A percentile compares a stretch with the other conserved stretches of the same genome.
These are phyloP conservation scores for Kluyveromyces sp. DNA, from an alignment of 1,139 yeast species.

Conservation along the genomic window DNA sequence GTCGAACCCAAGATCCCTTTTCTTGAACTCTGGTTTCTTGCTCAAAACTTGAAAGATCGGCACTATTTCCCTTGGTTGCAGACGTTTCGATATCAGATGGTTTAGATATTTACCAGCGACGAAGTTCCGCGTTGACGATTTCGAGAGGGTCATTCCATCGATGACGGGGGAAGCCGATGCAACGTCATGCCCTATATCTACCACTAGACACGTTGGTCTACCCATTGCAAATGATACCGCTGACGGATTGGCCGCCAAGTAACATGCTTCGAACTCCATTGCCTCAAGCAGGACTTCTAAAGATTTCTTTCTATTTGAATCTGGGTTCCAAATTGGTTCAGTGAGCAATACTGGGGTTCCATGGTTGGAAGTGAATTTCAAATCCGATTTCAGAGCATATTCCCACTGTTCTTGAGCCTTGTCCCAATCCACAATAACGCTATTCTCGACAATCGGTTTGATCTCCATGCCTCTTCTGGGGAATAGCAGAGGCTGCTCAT, in stretches of 20 bases:
- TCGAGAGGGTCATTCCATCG: conserved; percentile 82
- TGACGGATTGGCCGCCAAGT: conserved; percentile 77
- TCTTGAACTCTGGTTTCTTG: conserved; percentile 26
- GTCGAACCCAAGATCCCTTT: conserved; percentile 29
- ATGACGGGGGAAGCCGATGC: conserved; percentile 85
- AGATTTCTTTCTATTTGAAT: conserved; percentile 59
- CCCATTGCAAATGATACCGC: conserved; percentile 92
- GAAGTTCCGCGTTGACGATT: conserved; percentile 60
- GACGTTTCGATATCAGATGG: conserved; percentile 18
- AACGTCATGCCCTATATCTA: conserved; percentile 84
- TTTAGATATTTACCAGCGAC: conserved; percentile 55
- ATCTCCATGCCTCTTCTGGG: conserved; percentile 50
- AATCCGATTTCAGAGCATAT: conserved; percentile 39
- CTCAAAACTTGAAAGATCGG: conserved; percentile 29
- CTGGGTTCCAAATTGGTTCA: conserved; percentile 56
- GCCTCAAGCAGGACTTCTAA: conserved; percentile 72
- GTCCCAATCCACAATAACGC: conserved; percentile 66
- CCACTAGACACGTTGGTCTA: conserved; percentile 85
- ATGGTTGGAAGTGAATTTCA: conserved; percentile 27
- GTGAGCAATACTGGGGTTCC: conserved; percentile 36
- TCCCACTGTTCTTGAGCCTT: conserved; percentile 62
- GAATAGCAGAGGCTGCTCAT: conserved; percentile 50
- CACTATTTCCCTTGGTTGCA: conserved; percentile 27
- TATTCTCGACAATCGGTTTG: conserved; percentile 53
- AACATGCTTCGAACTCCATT: conserved; percentile 77